Base-by-base conservation (phyloP, 768 basidiomycete species). In the Termitomyces sp. region DNA sequence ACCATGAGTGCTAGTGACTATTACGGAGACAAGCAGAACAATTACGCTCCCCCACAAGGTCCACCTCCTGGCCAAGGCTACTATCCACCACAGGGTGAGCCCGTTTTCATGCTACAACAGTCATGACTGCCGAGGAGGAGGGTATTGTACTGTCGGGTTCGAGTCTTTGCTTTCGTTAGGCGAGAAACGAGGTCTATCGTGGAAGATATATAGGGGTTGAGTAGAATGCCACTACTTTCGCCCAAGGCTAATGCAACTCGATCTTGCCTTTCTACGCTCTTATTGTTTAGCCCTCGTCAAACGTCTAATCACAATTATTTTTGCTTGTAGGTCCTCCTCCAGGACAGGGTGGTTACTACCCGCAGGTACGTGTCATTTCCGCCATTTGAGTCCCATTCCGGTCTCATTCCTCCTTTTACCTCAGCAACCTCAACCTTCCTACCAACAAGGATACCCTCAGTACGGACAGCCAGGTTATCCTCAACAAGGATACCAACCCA, bases 1-100 rank as follows among this genome's bases (percentile, higher is more conserved):
- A 63, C 57, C 63, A 87, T 88, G 89, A 86, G 88, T 60, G 86
- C 84, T 67, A 83, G 85, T 72, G 88, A 90, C 64, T 92, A 88
- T 65, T 90, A 90, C 71, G 73, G 73, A 52, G 74, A 75, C 44
- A 78, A 81, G 59, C 76, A 76, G 61, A 72, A 76, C 43, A 80
- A 81, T 43, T 83, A 85, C 65, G 83, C 81, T 57, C 81, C 80
- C 14, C 81, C 81, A 10, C 72, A 73, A 51, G 73, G 72, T 33
- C 74, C 75, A 28, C 76, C 76, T 52, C 70, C 71, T 65, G 74
- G 71, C 65, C 61, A 58, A 66, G 59, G 52, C 24, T 43, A 60
- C 54, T 59, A 43, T 49, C 57, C 57, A 24, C 57, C 57, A 43
- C 57, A 58, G 32, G 57, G 59, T 63, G 30, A 62, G 58, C 33